Evolutionary conservation across 345 rosid species (phyloP).

Genomic region (Triadica sebifera): DNA sequence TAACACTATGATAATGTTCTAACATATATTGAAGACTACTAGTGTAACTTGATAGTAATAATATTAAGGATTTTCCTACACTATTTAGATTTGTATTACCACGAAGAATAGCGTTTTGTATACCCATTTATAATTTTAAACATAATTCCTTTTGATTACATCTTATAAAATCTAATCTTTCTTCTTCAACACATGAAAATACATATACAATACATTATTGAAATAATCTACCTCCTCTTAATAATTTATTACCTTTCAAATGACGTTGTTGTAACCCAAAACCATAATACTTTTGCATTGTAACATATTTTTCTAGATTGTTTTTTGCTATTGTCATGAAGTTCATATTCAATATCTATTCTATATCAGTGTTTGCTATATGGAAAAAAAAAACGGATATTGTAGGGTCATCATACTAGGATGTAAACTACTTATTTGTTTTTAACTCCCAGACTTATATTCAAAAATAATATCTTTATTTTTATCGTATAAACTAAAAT

Average conservation of each 20-base stretch:
- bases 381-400: background rate
- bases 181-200: no score
- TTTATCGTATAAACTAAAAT: rapidly evolving
- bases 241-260: background rate
- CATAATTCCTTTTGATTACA: background rate
- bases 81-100: no score
- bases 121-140: background rate
- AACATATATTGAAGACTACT: no score
- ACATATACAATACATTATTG: background rate
- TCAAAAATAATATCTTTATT: background rate
- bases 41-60: no score
- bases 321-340: no score
- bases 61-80: no score
- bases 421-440: background rate
- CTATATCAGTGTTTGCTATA: background rate
- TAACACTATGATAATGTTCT: background rate
- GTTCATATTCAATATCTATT: background rate
- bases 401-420: background rate
- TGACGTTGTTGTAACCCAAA: no score
- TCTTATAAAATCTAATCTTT: background rate
- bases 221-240: background rate
- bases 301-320: no score
- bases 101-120: background rate
- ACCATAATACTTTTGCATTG: no score
- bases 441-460: rapidly evolving